phyloP scores from a whole-genome alignment of 139 green algal genomes.

The Picochlorum sp. region DNA sequence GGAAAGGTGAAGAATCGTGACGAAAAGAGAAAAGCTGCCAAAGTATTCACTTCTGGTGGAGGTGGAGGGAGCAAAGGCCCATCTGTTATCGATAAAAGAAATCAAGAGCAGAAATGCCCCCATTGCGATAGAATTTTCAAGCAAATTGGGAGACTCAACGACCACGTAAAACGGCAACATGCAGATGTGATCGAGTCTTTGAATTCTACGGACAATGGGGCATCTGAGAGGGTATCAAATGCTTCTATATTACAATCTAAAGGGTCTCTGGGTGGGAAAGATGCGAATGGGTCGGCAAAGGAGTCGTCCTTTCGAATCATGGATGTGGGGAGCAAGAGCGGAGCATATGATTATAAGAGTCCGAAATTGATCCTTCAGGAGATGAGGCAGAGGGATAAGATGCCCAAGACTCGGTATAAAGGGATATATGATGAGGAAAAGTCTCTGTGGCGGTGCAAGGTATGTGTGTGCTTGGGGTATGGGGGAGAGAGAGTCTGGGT shows the following conservation, averaged over 20 bases:
- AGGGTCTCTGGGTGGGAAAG: not conserved
- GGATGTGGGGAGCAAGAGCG: slow-evolving; percentile 54
- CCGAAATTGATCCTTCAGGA: slow-evolving; percentile 75
- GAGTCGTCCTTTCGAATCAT: slow-evolving; percentile 33
- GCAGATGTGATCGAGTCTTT: not conserved
- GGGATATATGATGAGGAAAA: not conserved
- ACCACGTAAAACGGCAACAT: slow-evolving; percentile 69
- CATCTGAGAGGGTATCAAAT: not conserved
- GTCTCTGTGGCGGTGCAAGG: slow-evolving; percentile 1
- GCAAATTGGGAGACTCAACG: slow-evolving; percentile 42
- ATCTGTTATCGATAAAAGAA: slow-evolving; percentile 72
- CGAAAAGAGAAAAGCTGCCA: slow-evolving; percentile 19
- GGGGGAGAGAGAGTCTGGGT: not conserved
- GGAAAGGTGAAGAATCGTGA: slow-evolving; percentile 27
- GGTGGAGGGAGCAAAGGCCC: slow-evolving; percentile 75
- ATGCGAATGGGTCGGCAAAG: not conserved
- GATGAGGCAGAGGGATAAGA: slow-evolving; percentile 54
- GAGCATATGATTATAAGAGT: slow-evolving; percentile 65
- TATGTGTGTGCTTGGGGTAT: slow-evolving; percentile 2
- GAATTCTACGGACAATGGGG: not conserved
- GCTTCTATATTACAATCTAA: not conserved
- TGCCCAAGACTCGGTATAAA: slow-evolving; percentile 46
- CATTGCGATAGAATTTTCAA: slow-evolving; percentile 82
- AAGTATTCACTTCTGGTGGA: slow-evolving; percentile 43
- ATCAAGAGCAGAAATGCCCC: slow-evolving; percentile 69